A percentile compares a stretch with the other conserved stretches of the same genome.
phyloP scores from a whole-genome alignment of 768 basidiomycete genomes.

The Termitomyces sp. region DNA sequence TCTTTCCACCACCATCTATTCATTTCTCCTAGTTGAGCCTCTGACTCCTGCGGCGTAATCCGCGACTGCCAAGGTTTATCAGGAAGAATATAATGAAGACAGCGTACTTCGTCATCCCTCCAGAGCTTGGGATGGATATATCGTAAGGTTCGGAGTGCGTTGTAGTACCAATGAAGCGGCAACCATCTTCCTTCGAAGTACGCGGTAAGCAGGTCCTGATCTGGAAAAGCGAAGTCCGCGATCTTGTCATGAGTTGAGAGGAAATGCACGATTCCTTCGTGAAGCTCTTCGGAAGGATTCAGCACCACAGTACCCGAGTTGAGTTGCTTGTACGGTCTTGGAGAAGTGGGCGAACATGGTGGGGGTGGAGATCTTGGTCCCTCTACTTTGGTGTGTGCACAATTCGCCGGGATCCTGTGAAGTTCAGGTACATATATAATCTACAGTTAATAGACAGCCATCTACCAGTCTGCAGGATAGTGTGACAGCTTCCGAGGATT shows the following conservation, averaged over 20 bases:
- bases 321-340: constrained; percentile 74
- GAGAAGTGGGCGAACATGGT: constrained; percentile 32
- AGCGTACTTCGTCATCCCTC: constrained; percentile 80
- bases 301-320: constrained; percentile 90
- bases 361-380: constrained; percentile 38
- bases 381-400: constrained; percentile 63
- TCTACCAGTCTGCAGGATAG: constrained; percentile 86
- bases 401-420: constrained; percentile 86
- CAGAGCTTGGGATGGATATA: constrained; percentile 68
- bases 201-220: constrained; percentile 86
- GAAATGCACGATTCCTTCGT: constrained; percentile 47
- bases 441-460: constrained; percentile 16
- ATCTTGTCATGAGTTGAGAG: constrained; percentile 41
- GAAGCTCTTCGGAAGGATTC: constrained; percentile 57
- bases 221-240: constrained; percentile 59
- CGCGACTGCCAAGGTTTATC: constrained; percentile 84
- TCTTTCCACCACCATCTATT: constrained; percentile 81
- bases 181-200: constrained; percentile 77
- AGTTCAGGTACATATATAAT: neutral
- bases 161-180: constrained; percentile 82
- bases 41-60: constrained; percentile 28
- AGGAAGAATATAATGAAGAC: constrained; percentile 80
- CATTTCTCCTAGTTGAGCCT: constrained; percentile 40
- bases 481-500: constrained; percentile 81
- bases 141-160: constrained; percentile 86